Conservation (phyloP, 805 yeast genomes). For the Schwanniomyces polymorphus region DNA sequence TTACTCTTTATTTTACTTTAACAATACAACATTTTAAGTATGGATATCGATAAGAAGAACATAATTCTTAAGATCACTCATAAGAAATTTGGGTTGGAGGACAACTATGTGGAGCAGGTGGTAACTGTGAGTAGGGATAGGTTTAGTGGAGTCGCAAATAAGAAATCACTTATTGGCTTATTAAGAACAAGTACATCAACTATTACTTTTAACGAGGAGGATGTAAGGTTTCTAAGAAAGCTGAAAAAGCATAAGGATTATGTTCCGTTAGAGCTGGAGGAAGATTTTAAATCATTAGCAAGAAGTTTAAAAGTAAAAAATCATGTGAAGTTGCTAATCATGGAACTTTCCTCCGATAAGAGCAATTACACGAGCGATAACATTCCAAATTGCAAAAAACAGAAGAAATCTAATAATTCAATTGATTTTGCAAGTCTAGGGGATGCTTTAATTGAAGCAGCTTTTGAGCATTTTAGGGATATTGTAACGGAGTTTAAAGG, state of each 20-base stretch:
- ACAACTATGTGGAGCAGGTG: slow-evolving; percentile 7
- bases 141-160: slow-evolving; percentile 10
- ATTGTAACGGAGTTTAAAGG: slow-evolving; percentile 7
- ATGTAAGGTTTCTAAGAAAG: slow-evolving; percentile 31
- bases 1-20: not conserved
- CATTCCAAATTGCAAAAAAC: not conserved
- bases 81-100: slow-evolving; percentile 4
- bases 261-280: slow-evolving; percentile 34
- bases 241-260: slow-evolving; percentile 47
- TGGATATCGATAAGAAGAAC: slow-evolving; percentile 5
- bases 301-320: slow-evolving; percentile 51
- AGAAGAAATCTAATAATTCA: slow-evolving; percentile 6
- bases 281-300: slow-evolving; percentile 43
- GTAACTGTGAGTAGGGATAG: slow-evolving; percentile 11
- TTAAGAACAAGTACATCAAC: not conserved
- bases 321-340: slow-evolving; percentile 35
- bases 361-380: not conserved
- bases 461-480: slow-evolving; percentile 27
- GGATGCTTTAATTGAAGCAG: slow-evolving; percentile 26
- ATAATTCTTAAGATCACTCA: slow-evolving; percentile 12
- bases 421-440: slow-evolving; percentile 23
- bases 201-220: slow-evolving; percentile 3
- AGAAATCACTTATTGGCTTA: slow-evolving; percentile 10
- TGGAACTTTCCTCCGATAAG: slow-evolving; percentile 13
- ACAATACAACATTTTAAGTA: not conserved